A percentile compares a stretch with the other conserved stretches of the same genome.
Conservation (phyloP, 2,329 filamentous ascomycete species). For the Sporothrix globosa region DNA sequence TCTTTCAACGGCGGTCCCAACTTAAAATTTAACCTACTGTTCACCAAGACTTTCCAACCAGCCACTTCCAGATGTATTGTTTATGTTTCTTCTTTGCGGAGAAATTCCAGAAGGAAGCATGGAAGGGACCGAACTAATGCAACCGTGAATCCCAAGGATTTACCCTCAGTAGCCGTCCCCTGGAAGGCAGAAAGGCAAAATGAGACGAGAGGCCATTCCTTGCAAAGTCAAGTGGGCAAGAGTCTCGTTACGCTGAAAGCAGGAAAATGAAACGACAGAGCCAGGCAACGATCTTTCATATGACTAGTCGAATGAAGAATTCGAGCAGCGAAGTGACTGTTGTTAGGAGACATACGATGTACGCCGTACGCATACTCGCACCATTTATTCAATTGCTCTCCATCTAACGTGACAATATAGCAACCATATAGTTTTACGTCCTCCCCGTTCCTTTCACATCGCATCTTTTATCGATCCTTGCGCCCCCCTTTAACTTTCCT, state of each 20-base stretch:
- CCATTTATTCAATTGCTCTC: too few relatives aligned
- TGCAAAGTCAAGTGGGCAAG: background rate
- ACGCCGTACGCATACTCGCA: too few relatives aligned
- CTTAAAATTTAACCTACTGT: constrained; percentile 1
- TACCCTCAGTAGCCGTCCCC: background rate
- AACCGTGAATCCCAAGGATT: background rate
- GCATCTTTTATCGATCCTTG: too few relatives aligned
- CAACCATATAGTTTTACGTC: background rate
- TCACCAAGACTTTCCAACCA: background rate
- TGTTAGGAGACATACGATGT: too few relatives aligned
- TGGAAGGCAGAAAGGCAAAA: background rate
- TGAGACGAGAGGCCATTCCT: background rate
- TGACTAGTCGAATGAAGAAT: background rate
- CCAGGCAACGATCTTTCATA: background rate
- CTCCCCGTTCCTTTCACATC: background rate
- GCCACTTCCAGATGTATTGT: background rate
- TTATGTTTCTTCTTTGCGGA: background rate
- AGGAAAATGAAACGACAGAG: background rate
- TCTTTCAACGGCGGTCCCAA: background rate
- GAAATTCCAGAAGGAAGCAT: background rate
- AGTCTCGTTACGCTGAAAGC: background rate
- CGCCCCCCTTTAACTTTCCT: background rate
- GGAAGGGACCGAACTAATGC: background rate
- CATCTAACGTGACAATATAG: background rate
- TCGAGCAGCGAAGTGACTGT: too few relatives aligned